These are phyloP conservation scores for Mytilinidion resinicola DNA, from an alignment of 495 filamentous ascomycete species.

Conservation along the genomic window DNA sequence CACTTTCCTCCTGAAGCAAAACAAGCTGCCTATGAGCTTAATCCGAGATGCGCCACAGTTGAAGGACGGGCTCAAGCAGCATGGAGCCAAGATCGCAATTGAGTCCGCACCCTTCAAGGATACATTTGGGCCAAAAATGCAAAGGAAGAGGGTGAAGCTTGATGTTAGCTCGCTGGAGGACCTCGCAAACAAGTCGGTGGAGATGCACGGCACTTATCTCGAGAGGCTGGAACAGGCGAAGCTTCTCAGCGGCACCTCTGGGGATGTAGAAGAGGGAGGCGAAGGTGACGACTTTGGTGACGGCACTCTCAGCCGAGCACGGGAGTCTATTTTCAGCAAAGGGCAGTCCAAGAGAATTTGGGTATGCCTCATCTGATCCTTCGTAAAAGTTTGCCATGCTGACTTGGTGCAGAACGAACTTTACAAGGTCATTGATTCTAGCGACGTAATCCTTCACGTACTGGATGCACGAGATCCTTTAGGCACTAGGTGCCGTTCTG, in stretches of 20 bases:
- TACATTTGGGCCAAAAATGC: constrained; percentile 88
- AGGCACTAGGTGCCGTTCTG: constrained; percentile 55
- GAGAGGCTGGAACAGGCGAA: constrained; percentile 69
- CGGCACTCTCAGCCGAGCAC: constrained; percentile 56
- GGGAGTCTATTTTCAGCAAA: constrained; percentile 88
- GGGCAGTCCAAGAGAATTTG: constrained; percentile 92
- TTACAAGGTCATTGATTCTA: constrained; percentile 59
- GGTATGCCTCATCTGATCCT: constrained; percentile 38
- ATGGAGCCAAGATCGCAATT: constrained; percentile 89
- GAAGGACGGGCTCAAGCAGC: constrained; percentile 80
- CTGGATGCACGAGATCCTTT: constrained; percentile 39
- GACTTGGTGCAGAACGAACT: constrained; percentile 53
- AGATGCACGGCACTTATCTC: constrained; percentile 70
- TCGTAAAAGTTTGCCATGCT: too few species aligned
- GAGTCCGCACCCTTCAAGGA: constrained; percentile 80
- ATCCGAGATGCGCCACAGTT: constrained; percentile 55
- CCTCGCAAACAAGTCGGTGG: constrained; percentile 68
- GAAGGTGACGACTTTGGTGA: constrained; percentile 40
- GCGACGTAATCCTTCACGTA: constrained; percentile 39
- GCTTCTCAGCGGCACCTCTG: constrained; percentile 61
- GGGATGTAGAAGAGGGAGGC: constrained; percentile 45
- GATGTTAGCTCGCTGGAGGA: constrained; percentile 73
- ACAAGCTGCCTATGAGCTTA: constrained; percentile 84
- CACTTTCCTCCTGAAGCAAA: constrained; percentile 83
- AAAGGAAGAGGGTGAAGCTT: constrained; percentile 85